Conservation (phyloP, 2,329 filamentous ascomycete species). For the Ascochyta fabae region DNA sequence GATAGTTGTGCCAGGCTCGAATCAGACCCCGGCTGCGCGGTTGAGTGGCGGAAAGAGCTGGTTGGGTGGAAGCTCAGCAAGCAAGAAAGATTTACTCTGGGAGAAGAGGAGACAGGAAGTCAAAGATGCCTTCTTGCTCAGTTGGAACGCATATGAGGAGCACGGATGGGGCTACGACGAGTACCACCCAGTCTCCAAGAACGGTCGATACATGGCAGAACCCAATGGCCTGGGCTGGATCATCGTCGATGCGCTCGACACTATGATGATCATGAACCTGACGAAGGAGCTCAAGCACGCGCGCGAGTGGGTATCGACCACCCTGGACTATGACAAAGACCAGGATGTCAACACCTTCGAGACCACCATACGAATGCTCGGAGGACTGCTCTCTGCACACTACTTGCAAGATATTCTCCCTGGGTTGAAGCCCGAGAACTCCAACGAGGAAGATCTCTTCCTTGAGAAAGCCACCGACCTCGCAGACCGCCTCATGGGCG, state of each 20-base stretch:
- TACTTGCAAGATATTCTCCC: conserved; percentile 89
- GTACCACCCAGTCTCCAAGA: conserved; percentile 83
- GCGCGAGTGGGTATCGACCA: conserved; percentile 83
- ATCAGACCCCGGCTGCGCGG: conserved; percentile 48
- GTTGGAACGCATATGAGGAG: conserved; percentile 90
- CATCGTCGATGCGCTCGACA: conserved; percentile 94
- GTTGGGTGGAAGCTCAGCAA: conserved; percentile 31
- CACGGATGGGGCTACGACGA: conserved; percentile 97
- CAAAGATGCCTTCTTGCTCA: conserved; percentile 86
- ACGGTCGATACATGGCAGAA: conserved; percentile 79
- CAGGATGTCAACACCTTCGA: conserved; percentile 98
- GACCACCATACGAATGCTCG: conserved; percentile 96
- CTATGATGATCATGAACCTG: conserved; percentile 97
- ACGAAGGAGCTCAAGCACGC: conserved; percentile 84
- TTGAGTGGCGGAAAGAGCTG: conserved; percentile 46
- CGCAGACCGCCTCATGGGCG: conserved; percentile 83
- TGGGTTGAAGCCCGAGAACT: conserved; percentile 75
- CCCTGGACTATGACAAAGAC: conserved; percentile 85
- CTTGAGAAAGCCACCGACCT: conserved; percentile 95
- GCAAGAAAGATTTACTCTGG: conserved; percentile 64
- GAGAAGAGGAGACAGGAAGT: conserved; percentile 77
- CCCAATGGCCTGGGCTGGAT: conserved; percentile 93
- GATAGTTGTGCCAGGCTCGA: conserved; percentile 60
- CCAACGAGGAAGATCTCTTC: conserved; percentile 85
- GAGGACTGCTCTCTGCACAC: conserved; percentile 89